phyloP scores from a whole-genome alignment of 192 early-diverging fungal species.

The Tieghemiomyces parasiticus region DNA sequence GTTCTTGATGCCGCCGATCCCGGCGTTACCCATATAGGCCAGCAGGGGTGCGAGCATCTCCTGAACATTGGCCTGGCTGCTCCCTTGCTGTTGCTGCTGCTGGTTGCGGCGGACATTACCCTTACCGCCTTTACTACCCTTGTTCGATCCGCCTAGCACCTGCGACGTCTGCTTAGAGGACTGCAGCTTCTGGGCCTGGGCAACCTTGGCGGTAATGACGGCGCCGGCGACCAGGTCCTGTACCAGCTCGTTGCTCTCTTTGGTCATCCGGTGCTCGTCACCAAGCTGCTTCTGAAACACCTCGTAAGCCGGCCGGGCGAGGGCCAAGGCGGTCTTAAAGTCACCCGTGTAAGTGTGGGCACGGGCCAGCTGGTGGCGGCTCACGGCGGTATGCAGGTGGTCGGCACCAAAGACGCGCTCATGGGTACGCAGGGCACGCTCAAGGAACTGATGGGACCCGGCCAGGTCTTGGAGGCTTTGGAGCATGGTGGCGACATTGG shows the following conservation, averaged over 20 bases:
- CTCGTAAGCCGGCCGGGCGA: conserved; percentile 48
- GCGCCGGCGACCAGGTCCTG: conserved; percentile 47
- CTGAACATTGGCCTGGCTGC: too few species aligned
- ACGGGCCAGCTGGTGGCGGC: conserved; percentile 64
- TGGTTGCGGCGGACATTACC: conserved; percentile 12
- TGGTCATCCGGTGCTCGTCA: conserved; percentile 52
- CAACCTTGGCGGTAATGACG: conserved; percentile 29
- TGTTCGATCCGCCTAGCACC: conserved; percentile 16
- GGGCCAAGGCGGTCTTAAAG: conserved; percentile 55
- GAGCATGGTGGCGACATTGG: conserved; percentile 47
- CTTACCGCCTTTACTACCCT: conserved; percentile 13
- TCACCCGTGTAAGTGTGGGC: conserved; percentile 52
- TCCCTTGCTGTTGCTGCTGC: too few species aligned
- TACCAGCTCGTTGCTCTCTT: conserved; percentile 51
- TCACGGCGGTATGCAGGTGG: conserved; percentile 45
- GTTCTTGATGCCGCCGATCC: conserved; percentile 16
- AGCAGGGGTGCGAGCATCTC: conserved; percentile 20
- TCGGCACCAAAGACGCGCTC: conserved; percentile 48
- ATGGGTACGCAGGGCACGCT: conserved; percentile 51
- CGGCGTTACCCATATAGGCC: conserved; percentile 21
- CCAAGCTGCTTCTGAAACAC: conserved; percentile 44
- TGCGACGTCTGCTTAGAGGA: conserved; percentile 12
- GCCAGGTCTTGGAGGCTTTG: conserved; percentile 48
- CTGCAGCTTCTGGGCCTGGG: conserved; percentile 17
- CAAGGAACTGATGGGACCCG: conserved; percentile 49